phyloP scores from a whole-genome alignment of 176 grass and related monocot species.

The Avena insularis region DNA sequence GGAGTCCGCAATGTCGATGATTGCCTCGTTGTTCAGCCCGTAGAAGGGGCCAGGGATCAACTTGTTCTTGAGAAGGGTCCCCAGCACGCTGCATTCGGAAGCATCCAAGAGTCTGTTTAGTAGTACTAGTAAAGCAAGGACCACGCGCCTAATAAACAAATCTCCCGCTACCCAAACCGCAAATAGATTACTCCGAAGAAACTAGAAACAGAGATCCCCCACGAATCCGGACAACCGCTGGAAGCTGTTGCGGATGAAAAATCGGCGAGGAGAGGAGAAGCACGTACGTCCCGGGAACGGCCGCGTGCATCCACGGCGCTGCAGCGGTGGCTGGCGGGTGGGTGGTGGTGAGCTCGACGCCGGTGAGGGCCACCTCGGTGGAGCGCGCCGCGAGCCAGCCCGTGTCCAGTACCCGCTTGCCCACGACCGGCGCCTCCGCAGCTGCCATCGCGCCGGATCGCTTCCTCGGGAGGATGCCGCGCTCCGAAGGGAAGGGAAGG shows the following conservation, averaged over 20 bases:
- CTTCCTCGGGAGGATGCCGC: neutral
- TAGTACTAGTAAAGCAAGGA: neutral
- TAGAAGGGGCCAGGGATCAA: slow-evolving; percentile 94
- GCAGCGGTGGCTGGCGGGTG: slow-evolving; percentile 55
- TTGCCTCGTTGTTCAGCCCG: slow-evolving; percentile 92
- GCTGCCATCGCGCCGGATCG: slow-evolving; percentile 32
- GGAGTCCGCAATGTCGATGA: slow-evolving; percentile 89
- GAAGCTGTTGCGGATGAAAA: neutral
- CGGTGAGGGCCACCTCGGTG: slow-evolving; percentile 77
- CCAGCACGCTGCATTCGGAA: slow-evolving; percentile 71
- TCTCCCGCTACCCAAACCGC: neutral
- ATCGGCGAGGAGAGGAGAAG: neutral
- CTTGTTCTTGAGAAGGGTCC: slow-evolving; percentile 86
- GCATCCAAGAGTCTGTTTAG: slow-evolving; percentile 18
- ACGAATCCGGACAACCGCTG: neutral
- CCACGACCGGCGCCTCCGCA: slow-evolving; percentile 15
- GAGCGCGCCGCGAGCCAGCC: slow-evolving; percentile 93
- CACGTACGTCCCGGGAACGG: slow-evolving; percentile 89
- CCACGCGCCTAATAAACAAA: neutral
- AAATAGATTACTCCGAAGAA: slow-evolving; percentile 11
- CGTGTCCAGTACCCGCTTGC: slow-evolving; percentile 81
- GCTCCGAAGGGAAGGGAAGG: neutral
- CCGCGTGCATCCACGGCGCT: slow-evolving; percentile 83
- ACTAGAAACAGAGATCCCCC: slow-evolving; percentile 5
- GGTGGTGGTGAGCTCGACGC: slow-evolving; percentile 87